Evolutionary conservation across 331 rosid species (phyloP), one percentile per base, ranked within the genome.

Genomic region (Pyracantha coccinea): DNA sequence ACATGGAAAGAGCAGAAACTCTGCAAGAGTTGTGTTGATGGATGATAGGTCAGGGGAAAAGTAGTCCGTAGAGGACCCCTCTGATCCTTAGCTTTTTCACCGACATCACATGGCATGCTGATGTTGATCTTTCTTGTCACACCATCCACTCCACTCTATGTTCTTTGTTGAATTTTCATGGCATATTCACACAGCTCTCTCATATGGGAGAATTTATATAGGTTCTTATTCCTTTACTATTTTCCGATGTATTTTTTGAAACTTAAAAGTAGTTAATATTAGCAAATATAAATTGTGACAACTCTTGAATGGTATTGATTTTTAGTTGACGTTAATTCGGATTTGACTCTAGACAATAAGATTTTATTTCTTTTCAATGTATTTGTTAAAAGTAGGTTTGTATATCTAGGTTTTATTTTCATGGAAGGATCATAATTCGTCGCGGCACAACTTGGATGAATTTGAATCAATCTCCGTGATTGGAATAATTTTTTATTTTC

Each of bases 91-190:
- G 11, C 38, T 16, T 27, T 28, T 28, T 3, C 19, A 29, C 23
- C 33, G 47, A 41, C 47, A 41, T 1, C 57, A 32, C 76, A 29
- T 72, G 88, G 75, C 84, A 75, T 85, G 88, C 45, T 2, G 38
- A 23, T 72, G 53, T 78, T 45, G 47, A 25, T 77, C 55, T 38
- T 79, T 69, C 73, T 35, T 77, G 75, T 77, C 86, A 71, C 45
- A 2, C 24, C 21, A 2, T 17, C 73, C 81, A 81, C 41, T 67
- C n/a, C 74, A 23, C 35, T 50, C 71, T 58, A 73, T 78, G 73
- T 31, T 71, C 47, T 72, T 55, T 17, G 61, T 41, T 63, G 16
- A 16, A 58, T 23, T 58, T n/a, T 50, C 57, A 50, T 6, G 57
- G 57, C 10, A 17, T 50, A 50, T 41, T 41, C 47, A 11, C 47